Conservation (phyloP, 2,329 filamentous ascomycete genomes). For the Zalaria sp. region DNA sequence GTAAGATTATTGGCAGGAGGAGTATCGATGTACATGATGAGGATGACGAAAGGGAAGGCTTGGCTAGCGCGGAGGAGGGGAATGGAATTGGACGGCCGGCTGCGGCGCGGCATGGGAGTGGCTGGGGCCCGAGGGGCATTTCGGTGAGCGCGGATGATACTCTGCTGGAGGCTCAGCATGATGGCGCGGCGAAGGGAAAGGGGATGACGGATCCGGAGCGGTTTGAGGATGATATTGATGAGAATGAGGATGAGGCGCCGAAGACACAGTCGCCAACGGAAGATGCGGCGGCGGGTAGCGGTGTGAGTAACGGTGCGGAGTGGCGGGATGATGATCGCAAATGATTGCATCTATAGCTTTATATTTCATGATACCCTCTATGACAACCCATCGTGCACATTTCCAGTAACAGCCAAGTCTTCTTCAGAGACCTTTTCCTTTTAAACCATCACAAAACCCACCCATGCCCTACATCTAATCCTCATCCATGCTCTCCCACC, state of each 20-base stretch:
- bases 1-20: slow-evolving; percentile 54
- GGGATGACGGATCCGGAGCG: slow-evolving; percentile 3
- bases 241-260: neutral
- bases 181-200: neutral
- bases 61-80: slow-evolving; percentile 23
- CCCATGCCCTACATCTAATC: too few relatives aligned
- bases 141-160: slow-evolving; percentile 46
- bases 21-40: slow-evolving; percentile 20
- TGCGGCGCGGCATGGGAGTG: slow-evolving; percentile 14
- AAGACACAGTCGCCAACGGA: neutral
- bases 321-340: slow-evolving; percentile 3
- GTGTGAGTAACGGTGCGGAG: slow-evolving; percentile 3
- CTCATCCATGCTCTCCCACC: slow-evolving; percentile 23
- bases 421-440: too few relatives aligned
- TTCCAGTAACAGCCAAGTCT: too few relatives aligned
- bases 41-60: slow-evolving; percentile 39
- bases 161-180: slow-evolving; percentile 19
- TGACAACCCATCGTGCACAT: neutral
- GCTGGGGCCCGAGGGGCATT: slow-evolving; percentile 45
- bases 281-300: neutral
- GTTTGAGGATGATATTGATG: slow-evolving; percentile 3
- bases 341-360: neutral
- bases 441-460: too few relatives aligned
- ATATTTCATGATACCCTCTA: neutral
- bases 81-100: slow-evolving; percentile 14